These are phyloP conservation scores for Posidonia australis DNA, from an alignment of 106 monocot species.

Conservation along the genomic window DNA sequence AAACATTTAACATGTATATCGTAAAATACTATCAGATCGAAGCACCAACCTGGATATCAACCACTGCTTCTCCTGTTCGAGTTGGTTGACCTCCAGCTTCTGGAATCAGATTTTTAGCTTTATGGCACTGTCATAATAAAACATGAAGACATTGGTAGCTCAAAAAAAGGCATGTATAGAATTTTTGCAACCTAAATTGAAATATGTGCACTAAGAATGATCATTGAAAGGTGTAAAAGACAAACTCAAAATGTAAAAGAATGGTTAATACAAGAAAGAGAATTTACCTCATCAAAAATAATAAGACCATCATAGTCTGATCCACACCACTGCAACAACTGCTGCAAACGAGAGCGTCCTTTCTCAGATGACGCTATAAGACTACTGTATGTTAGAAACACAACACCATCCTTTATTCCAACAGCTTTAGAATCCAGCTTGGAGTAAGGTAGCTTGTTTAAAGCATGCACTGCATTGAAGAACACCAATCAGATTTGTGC, in stretches of 20 bases:
- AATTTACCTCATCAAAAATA: slow-evolving; percentile 91
- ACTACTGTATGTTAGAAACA: slow-evolving; percentile 92
- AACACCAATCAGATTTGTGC: neutral
- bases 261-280: neutral
- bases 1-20: neutral
- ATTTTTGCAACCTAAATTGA: too few species aligned
- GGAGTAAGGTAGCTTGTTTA: slow-evolving; percentile 97
- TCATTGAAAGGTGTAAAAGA: too few species aligned
- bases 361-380: slow-evolving; percentile 97
- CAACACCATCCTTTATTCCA: slow-evolving; percentile 86
- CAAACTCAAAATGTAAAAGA: too few species aligned
- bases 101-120: slow-evolving; percentile 97
- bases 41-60: slow-evolving; percentile 74
- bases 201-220: too few species aligned
- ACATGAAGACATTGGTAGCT: neutral
- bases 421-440: slow-evolving; percentile 96
- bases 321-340: slow-evolving; percentile 92
- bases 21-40: neutral
- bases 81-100: slow-evolving; percentile 90
- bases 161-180: too few species aligned
- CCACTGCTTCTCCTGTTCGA: slow-evolving; percentile 92
- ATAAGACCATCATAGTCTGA: slow-evolving; percentile 86
- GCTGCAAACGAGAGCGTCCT: slow-evolving; percentile 93
- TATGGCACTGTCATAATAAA: slow-evolving; percentile 74
- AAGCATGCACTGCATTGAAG: slow-evolving; percentile 72